Conservation (phyloP, 2,329 filamentous ascomycete genomes). For the Phialophora verrucosa region DNA sequence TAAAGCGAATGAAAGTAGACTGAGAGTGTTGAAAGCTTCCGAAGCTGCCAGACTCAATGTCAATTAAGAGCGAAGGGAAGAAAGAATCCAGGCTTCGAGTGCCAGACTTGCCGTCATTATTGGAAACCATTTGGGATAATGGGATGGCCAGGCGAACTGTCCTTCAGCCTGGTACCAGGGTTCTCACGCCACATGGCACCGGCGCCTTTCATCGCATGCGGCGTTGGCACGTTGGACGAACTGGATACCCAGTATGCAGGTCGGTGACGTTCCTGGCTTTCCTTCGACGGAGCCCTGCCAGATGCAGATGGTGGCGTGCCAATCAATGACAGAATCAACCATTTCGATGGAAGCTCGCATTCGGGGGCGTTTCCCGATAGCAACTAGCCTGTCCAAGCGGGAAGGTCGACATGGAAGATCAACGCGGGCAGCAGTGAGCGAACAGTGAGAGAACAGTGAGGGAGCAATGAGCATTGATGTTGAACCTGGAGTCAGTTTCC, state of each 20-base stretch:
- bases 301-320: conserved; percentile 26
- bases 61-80: conserved; percentile 20
- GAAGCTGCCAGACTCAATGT: conserved; percentile 10
- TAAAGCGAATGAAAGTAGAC: conserved; percentile 15
- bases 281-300: conserved; percentile 28
- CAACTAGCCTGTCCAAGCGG: conserved; percentile 14
- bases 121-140: conserved; percentile 8
- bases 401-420: conserved; percentile 4
- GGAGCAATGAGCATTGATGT: conserved; percentile 4
- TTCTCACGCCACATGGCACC: conserved; percentile 33
- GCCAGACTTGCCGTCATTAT: conserved; percentile 27
- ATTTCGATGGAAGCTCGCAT: conserved; percentile 8
- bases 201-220: conserved; percentile 4
- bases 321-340: conserved; percentile 28
- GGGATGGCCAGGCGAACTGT: conserved; percentile 9
- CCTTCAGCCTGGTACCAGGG: conserved; percentile 10
- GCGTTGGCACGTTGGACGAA: conserved; percentile 7
- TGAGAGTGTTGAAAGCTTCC: conserved; percentile 6
- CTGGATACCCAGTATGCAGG: conserved; percentile 24
- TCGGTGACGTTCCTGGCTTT: conserved; percentile 35
- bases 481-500: conserved; percentile 25
- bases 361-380: conserved; percentile 20
- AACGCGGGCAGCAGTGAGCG: not conserved
- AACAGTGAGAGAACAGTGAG: not conserved
- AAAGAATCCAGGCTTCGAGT: conserved; percentile 18